These are phyloP conservation scores for Sporothrix sp. DNA, from an alignment of 2,329 filamentous ascomycete species.

Conservation along the genomic window DNA sequence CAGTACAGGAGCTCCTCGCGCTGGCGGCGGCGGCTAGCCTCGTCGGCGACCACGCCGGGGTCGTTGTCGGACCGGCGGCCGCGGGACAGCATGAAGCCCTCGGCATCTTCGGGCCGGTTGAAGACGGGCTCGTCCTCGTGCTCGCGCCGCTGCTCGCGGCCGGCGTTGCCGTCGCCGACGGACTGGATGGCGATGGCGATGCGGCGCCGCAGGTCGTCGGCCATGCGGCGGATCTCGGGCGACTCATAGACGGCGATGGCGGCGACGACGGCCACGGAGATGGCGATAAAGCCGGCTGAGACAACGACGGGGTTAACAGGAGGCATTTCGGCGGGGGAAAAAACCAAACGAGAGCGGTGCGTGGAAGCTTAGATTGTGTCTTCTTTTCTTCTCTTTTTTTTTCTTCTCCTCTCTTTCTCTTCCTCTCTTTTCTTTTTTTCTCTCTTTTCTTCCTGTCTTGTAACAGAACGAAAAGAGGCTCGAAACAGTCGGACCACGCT, in stretches of 20 bases:
- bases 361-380: neutral
- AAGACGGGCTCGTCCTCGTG: slow-evolving; percentile 42
- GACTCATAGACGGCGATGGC: slow-evolving; percentile 55
- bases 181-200: slow-evolving; percentile 51
- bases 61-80: slow-evolving; percentile 27
- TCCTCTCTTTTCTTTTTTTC: neutral
- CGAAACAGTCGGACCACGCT: too few relatives aligned
- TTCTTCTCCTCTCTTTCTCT: too few relatives aligned
- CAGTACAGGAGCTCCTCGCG: slow-evolving; percentile 57
- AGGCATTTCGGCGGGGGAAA: slow-evolving; percentile 34
- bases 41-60: slow-evolving; percentile 49
- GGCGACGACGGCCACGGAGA: slow-evolving; percentile 47
- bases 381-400: neutral
- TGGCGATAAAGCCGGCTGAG: slow-evolving; percentile 49
- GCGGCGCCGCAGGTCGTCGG: slow-evolving; percentile 50
- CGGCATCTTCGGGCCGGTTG: slow-evolving; percentile 56
- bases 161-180: slow-evolving; percentile 37
- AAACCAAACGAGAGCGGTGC: neutral
- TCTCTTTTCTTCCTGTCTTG: too few relatives aligned
- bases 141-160: slow-evolving; percentile 10
- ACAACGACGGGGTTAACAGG: slow-evolving; percentile 45
- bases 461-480: neutral
- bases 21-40: slow-evolving; percentile 50
- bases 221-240: slow-evolving; percentile 51
- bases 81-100: slow-evolving; percentile 50